Evolutionary conservation across 129 eudicot genomes (phyloP).

Genomic region (Heracleum sosnowskyi): DNA sequence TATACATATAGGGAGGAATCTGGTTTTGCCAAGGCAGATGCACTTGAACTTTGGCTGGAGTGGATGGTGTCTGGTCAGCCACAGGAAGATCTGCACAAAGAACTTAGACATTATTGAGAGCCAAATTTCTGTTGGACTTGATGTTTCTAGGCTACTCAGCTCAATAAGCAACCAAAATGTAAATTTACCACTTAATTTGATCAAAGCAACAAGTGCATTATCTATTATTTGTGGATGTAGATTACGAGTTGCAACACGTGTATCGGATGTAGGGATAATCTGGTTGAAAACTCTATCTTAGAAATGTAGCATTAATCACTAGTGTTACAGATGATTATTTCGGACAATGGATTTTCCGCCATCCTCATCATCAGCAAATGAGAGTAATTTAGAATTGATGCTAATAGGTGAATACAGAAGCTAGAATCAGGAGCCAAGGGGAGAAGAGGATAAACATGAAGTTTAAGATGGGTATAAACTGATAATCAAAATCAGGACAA

Average conservation of each 20-base stretch:
- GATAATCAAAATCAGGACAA: not conserved
- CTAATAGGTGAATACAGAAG: not conserved
- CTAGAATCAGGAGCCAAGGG: not conserved
- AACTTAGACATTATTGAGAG: slow-evolving; percentile 1
- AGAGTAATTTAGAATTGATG: not conserved
- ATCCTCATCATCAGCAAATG: not conserved
- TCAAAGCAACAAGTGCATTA: slow-evolving; percentile 1
- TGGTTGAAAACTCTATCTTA: no score
- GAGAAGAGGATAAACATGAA: not conserved
- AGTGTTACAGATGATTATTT: not conserved
- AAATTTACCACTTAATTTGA: not conserved
- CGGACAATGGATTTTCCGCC: not conserved
- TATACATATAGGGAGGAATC: slow-evolving; percentile 75
- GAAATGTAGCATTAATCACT: not conserved
- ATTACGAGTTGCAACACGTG: not conserved
- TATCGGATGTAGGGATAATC: not conserved
- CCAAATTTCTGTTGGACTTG: not conserved
- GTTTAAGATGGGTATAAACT: not conserved
- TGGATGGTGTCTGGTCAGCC: slow-evolving; percentile 37
- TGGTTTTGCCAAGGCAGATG: slow-evolving; percentile 83
- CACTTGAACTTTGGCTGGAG: slow-evolving; percentile 48
- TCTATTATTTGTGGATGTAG: not conserved
- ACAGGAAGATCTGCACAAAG: slow-evolving; percentile 28
- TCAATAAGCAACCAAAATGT: not conserved
- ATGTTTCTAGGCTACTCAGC: not conserved